Conservation (phyloP, 2,329 filamentous ascomycete genomes). For the Diplodia seriata region DNA sequence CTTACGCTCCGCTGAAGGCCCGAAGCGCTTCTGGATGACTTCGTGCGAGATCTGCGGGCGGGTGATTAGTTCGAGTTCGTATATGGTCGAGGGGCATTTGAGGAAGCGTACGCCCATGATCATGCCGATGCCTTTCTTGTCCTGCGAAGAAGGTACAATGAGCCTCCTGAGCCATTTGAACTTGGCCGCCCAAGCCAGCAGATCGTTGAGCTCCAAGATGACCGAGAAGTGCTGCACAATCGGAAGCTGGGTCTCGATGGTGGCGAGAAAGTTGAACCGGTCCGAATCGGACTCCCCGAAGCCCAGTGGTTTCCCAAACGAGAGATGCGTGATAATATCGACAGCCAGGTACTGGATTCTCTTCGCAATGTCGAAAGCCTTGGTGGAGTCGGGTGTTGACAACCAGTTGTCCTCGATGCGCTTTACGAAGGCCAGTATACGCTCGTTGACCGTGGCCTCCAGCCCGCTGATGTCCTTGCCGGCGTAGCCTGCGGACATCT, state of each 20-base stretch:
- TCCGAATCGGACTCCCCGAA: conserved; percentile 56
- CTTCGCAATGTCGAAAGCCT: conserved; percentile 47
- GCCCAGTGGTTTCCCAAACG: conserved; percentile 56
- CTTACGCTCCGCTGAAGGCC: conserved; percentile 50
- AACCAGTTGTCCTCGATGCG: conserved; percentile 16
- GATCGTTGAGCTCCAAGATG: conserved; percentile 9
- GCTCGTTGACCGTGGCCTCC: conserved; percentile 48
- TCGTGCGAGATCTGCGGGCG: conserved; percentile 43
- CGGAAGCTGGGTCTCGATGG: conserved; percentile 5
- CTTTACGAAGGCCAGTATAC: conserved; percentile 14
- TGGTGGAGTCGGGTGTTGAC: conserved; percentile 41
- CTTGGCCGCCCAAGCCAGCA: background rate
- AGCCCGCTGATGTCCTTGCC: conserved; percentile 49
- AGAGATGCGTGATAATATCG: conserved; percentile 51
- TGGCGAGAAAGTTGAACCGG: conserved; percentile 57
- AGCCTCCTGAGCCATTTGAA: background rate
- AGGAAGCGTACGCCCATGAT: conserved; percentile 33
- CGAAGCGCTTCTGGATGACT: conserved; percentile 56
- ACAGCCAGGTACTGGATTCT: conserved; percentile 51
- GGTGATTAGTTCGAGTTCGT: background rate
- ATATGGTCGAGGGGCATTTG: too few species aligned
- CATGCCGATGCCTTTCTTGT: conserved; percentile 34
- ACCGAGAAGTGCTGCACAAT: conserved; percentile 13
- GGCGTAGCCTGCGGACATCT: conserved; percentile 50
- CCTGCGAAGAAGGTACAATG: background rate